phyloP scores from a whole-genome alignment of 257 asterid genomes.

The Eustoma russellianum region DNA sequence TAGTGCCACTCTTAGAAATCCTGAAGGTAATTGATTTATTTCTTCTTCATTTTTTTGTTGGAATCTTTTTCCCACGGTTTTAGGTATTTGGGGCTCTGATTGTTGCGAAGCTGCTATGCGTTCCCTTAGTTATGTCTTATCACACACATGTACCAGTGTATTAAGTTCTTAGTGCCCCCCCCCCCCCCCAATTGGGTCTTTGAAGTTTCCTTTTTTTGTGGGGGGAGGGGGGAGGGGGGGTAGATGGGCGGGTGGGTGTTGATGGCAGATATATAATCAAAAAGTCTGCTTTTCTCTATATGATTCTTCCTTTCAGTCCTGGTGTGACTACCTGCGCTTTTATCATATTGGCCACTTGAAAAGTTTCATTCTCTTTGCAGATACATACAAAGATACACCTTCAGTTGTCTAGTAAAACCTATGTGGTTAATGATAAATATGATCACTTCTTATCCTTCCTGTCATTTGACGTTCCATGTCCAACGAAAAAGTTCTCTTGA shows the following conservation, averaged over 20 bases:
- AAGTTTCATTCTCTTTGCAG: slow-evolving; percentile 38
- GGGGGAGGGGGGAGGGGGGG: neutral
- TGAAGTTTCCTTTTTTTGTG: neutral
- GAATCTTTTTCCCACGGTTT: neutral
- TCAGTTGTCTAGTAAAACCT: slow-evolving; percentile 91
- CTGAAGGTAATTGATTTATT: neutral
- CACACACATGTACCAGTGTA: slow-evolving; percentile 99
- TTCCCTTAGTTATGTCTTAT: slow-evolving; percentile 90
- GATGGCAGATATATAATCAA: neutral
- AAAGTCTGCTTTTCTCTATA: too few relatives aligned
- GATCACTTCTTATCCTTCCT: slow-evolving; percentile 15
- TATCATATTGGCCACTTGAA: neutral
- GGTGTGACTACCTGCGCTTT: too few relatives aligned
- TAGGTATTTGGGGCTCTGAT: slow-evolving; percentile 92
- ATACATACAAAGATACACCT: slow-evolving; percentile 92
- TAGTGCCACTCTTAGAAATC: neutral
- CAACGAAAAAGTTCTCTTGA: neutral
- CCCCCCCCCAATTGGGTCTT: neutral
- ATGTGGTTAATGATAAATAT: slow-evolving; percentile 90
- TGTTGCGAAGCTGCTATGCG: slow-evolving; percentile 71
- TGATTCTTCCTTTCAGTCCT: too few relatives aligned
- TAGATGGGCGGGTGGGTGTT: too few relatives aligned
- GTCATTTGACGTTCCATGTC: neutral
- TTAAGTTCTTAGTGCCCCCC: slow-evolving; percentile 2
- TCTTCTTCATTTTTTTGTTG: neutral